Conservation (phyloP, 1,284 basidiomycete species). For the Lignosus rhinocerotis region DNA sequence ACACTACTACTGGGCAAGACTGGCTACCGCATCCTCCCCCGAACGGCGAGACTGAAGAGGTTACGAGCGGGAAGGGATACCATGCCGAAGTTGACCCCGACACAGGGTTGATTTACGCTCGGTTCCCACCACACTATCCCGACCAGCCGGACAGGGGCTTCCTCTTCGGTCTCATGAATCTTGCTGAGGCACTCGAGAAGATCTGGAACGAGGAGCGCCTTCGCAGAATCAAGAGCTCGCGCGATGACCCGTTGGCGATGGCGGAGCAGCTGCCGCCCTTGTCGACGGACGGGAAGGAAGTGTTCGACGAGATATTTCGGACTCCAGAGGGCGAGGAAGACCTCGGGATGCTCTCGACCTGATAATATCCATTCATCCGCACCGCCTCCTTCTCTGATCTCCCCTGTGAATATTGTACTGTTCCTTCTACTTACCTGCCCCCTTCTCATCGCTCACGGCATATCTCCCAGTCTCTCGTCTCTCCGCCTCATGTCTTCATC, state of each 20-base stretch:
- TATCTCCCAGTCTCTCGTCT: background rate
- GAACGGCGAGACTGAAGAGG: constrained; percentile 43
- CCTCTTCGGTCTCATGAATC: constrained; percentile 85
- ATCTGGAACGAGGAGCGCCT: constrained; percentile 87
- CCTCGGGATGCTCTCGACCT: constrained; percentile 73
- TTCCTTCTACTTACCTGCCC: background rate
- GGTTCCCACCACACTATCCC: constrained; percentile 91
- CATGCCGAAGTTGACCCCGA: constrained; percentile 76
- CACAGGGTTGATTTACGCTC: constrained; percentile 78
- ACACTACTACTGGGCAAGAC: constrained; percentile 95
- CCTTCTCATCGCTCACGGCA: background rate
- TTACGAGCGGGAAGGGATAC: constrained; percentile 75
- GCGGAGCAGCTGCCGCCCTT: constrained; percentile 61
- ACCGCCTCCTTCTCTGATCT: no score
- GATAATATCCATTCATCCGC: constrained; percentile 21
- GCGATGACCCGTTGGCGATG: constrained; percentile 53
- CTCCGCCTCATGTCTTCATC: background rate
- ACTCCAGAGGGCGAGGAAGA: constrained; percentile 56
- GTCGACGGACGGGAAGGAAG: constrained; percentile 67
- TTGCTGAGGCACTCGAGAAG: constrained; percentile 71
- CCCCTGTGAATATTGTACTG: background rate
- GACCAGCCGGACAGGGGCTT: constrained; percentile 93
- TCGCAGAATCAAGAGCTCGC: constrained; percentile 60
- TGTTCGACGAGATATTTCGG: constrained; percentile 75
- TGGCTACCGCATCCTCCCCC: constrained; percentile 70